Base-by-base conservation (phyloP, 2,329 filamentous ascomycete species). In the Xenosphaeropsis pyriputrescens region DNA sequence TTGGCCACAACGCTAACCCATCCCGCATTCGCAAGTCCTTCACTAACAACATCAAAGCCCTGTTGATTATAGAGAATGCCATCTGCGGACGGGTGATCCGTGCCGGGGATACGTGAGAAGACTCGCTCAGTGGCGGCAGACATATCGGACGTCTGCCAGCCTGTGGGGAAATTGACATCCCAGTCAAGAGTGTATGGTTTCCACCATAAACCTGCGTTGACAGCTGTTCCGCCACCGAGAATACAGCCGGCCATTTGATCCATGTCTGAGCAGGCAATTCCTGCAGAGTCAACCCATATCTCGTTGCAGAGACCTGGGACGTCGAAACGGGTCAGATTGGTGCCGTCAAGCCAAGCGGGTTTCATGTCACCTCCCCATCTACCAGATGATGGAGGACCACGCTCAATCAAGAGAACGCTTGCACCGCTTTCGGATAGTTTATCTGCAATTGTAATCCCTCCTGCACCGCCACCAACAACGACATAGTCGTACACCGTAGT, bases 241-340 rank as follows among this genome's bases (percentile, higher is more conserved):
- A 82, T 63, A 41, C 77, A 82, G 13, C 75, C 77, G 11, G 74
- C 72, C 72, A 80, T 79, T 45, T 75, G 70, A 40, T 75, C 74
- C 14, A 71, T 73, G 50, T 2, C 64, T 66, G 56, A n/a, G 22
- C 38, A 39, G 12, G 18, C 22, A 13, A 33, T 15, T 12, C 15
- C 26, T 15, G 18, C 12, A 18, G n/a, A 15, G 15, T 18, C 22
- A 11, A 12, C 17, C 52, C 52, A 55, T 33, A 84, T 79, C 56
- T 81, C 64, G 53, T 82, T 83, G 55, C 75, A 80, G 41, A 83
- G 68, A 39, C 77, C 75, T 0, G 76, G 77, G 2, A 81, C 72
- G 45, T 82, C 77, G 46, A 81, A 80, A 14, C 75, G 71, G 9
- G 75, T 79, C 31, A 80, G 14, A 7, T 17, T 37, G 18, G 18